These are phyloP conservation scores for Akanthomyces uredinophilus DNA, from an alignment of 2,329 filamentous ascomycete genomes.

Conservation along the genomic window DNA sequence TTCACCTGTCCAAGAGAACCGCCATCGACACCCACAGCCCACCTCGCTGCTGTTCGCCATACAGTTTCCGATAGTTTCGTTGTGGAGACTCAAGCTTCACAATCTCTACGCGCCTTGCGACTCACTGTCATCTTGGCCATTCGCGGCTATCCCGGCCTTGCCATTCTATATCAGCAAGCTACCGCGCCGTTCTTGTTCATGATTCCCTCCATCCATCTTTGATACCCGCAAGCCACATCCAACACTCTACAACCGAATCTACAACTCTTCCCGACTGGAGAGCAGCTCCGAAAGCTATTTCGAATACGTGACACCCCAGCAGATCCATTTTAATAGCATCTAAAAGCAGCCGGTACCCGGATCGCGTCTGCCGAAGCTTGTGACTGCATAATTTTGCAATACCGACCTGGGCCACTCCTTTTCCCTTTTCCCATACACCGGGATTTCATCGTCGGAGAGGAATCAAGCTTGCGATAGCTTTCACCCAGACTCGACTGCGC, in stretches of 20 bases:
- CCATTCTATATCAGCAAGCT: not conserved
- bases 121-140: not conserved
- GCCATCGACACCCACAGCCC: not conserved
- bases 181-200: not conserved
- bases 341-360: not conserved
- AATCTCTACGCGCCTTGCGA: not conserved
- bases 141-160: not conserved
- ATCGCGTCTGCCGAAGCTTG: conserved; percentile 3
- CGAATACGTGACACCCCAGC: not conserved
- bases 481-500: not conserved
- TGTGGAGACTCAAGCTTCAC: not conserved
- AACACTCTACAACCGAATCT: not conserved
- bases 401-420: not conserved
- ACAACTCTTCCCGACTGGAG: not conserved
- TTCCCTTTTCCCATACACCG: not conserved
- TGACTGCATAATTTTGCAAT: not conserved
- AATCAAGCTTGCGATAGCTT: not conserved
- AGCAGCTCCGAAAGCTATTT: not conserved
- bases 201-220: not conserved
- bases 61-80: not conserved
- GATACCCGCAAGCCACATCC: not conserved
- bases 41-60: not conserved
- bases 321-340: not conserved
- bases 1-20: not conserved
- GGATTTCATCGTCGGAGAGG: not conserved